Base-by-base conservation (phyloP, 2,329 filamentous ascomycete genomes). In the Diaporthe citrichinensis region DNA sequence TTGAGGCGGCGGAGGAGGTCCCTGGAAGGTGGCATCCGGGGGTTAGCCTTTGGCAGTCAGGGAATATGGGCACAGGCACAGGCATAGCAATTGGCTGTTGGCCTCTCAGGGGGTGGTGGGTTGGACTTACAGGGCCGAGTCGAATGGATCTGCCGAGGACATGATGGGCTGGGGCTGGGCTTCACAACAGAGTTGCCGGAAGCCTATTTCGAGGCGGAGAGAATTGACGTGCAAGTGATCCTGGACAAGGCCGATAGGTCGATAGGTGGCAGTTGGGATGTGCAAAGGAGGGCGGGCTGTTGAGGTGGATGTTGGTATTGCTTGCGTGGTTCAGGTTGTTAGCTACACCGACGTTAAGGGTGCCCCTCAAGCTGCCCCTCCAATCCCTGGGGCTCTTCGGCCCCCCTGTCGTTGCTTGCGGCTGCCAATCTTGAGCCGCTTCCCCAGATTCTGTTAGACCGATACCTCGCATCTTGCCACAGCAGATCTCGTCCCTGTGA, bases 1-100 rank as follows among this genome's bases (percentile, higher is more conserved):
- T 98, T 97, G 78, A 99, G 94, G 78, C 97, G 97, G 81, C 97
- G 96, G 86, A 99, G 96, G 83, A 99, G 96, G 89, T 99, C 97
- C 82, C 97, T 98, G 84, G 67, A 49, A 55, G 44, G 28, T 67
- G 61, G 61, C 57, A 77, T n/a, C 39, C 62, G 41, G 51, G 55
- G 53, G 31, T 76, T 61, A 62, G 57, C 58, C 71, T 71, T 46
- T n/a, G 58, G 36, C 34, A 57, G 68, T 59, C 46, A 69, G 58
- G 39, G 51, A 73, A n/a, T n/a, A 46, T 41, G 49, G 31, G 62
- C 44, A 68, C 28, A 36, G 62, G 62, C 31, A 49, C 62, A 39
- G 36, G 46, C 23, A 53, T 23, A 10, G 46, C 28, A 53, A 31
- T 46, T 39, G 46, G 65, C 34, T 69, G 46, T 9, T 41, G 46